phyloP scores from a whole-genome alignment of 208 protist species.

The Leishmania tarentolae region DNA sequence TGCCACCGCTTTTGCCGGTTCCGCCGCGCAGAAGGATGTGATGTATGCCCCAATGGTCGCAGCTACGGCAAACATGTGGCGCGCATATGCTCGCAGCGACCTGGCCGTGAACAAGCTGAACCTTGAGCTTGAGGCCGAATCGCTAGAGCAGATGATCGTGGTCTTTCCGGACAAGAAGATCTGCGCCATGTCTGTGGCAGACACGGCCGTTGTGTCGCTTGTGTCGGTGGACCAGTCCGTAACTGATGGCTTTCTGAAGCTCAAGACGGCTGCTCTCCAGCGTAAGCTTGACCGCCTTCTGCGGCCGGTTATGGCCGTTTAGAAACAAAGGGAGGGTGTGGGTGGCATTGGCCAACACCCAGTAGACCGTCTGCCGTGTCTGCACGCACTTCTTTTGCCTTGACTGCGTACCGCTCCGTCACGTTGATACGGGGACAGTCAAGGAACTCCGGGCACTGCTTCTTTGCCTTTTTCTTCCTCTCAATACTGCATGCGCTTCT shows the following conservation, averaged over 20 bases:
- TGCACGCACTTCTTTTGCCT: background rate
- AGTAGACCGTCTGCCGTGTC: background rate
- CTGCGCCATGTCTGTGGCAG: constrained; percentile 79
- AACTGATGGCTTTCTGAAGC: constrained; percentile 78
- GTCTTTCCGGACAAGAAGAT: constrained; percentile 65
- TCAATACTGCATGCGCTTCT: background rate
- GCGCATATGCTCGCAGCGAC: constrained; percentile 62
- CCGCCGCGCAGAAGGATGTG: constrained; percentile 28
- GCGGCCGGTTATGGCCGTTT: constrained; percentile 50
- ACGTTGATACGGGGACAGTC: background rate
- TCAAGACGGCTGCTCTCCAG: constrained; percentile 78
- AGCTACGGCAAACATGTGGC: constrained; percentile 77
- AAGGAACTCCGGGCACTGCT: background rate
- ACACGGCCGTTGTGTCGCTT: constrained; percentile 55
- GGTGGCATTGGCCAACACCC: background rate
- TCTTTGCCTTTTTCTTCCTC: background rate
- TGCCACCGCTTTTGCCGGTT: constrained; percentile 41
- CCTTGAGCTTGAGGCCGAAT: constrained; percentile 54
- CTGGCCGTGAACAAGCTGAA: constrained; percentile 66
- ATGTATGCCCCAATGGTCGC: constrained; percentile 58
- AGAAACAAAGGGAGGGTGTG: background rate
- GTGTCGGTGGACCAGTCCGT: constrained; percentile 37
- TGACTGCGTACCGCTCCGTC: background rate
- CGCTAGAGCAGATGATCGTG: constrained; percentile 79
- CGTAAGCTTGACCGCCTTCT: constrained; percentile 58